Base-by-base conservation (phyloP, 2,329 filamentous ascomycete genomes). In the Aspergillus intermedius region DNA sequence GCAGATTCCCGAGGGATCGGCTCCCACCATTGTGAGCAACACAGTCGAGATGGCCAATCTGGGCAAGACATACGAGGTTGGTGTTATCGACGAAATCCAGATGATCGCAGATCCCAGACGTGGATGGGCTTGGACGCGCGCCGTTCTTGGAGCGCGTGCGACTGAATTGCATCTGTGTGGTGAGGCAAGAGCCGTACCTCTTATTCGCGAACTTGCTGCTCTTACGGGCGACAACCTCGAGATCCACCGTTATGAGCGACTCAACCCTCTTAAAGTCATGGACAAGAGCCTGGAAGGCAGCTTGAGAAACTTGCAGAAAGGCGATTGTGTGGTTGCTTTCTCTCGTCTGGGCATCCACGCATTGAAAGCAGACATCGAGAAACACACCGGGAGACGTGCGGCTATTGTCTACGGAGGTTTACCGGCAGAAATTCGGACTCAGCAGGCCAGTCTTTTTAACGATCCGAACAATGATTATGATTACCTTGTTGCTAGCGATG, bases 11-110 rank as follows among this genome's bases (percentile, higher is more conserved):
- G 74, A 82, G 43, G 72, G 78, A 8, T 74, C 83, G 45, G 69
- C 70, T 3, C 59, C 69, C 2, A 60, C 77, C 52, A 84, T 95
- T 61, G 79, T 78, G 49, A 91, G 89, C 63, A 96, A 93, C 63
- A 98, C 93, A 0, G 93, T 98, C 3, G 93, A 98, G 67, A 98
- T 98, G 85, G 77, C 84, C 21, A 79, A 79, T 5, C 57, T 82
- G 17, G 75, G 77, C 44, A 69, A 69, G 3, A 65, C 67, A 2
- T 82, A 88, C 25, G 91, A 97, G 39, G 91, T 98, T 32, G 91
- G 89, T 1, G 91, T 98, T 56, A 91, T 98, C 54, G 93, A 98
- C 63, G 93, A 98, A 72, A 97, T 98, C 49, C 93, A 98, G 69
- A 97, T 98, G 93, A 88, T 98, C 57, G 84, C 82, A 13, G 84